phyloP scores from a whole-genome alignment of 371 early-diverging fungal species.

The Mortierella sp. region DNA sequence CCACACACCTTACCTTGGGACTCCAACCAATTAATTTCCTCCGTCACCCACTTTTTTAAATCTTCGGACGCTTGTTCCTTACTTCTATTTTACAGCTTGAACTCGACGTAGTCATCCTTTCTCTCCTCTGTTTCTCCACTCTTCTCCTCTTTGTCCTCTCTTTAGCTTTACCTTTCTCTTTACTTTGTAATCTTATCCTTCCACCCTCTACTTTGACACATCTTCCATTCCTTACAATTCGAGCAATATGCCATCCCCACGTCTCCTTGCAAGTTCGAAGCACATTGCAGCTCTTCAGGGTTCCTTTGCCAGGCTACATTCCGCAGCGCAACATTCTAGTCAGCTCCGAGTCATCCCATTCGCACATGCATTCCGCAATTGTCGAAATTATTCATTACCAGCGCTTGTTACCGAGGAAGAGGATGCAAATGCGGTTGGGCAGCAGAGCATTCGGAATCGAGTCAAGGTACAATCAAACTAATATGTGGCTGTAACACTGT shows the following conservation, averaged over 20 bases:
- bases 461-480: conserved; percentile 29
- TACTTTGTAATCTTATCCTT: too few species aligned
- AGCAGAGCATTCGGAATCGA: conserved; percentile 14
- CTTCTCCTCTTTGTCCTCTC: not conserved
- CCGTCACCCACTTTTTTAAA: not conserved
- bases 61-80: too few species aligned
- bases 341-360: not conserved
- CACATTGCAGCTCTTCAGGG: conserved; percentile 18
- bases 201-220: too few species aligned
- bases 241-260: conserved; percentile 15
- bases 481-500: not conserved
- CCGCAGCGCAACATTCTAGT: not conserved
- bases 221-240: not conserved
- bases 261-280: conserved; percentile 19
- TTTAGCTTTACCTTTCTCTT: not conserved
- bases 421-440: not conserved
- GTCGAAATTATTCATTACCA: conserved; percentile 38
- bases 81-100: not conserved
- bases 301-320: not conserved
- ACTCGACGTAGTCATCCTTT: not conserved
- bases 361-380: not conserved
- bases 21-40: too few species aligned
- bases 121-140: not conserved
- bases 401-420: conserved; percentile 42
- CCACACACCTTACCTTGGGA: not conserved